Percentiles rank a stretch among this genome's conserved stretches.
These are phyloP conservation scores for Luvunga scandens DNA, from an alignment of 345 rosid genomes.

Conservation along the genomic window DNA sequence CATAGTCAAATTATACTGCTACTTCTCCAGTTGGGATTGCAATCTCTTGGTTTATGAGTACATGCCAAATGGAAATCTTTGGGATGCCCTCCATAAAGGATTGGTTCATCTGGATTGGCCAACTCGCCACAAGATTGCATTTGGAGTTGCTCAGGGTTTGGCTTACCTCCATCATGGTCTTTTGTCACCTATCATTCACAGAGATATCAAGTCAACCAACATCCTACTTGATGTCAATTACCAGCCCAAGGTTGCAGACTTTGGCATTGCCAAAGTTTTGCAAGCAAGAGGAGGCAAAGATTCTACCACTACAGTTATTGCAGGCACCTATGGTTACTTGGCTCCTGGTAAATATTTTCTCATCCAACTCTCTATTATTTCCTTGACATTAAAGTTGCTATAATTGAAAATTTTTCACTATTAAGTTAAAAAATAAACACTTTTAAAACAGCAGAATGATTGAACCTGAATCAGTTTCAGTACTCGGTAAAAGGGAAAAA, in stretches of 20 bases:
- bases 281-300: conserved; percentile 82
- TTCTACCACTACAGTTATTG: conserved; percentile 74
- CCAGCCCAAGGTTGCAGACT: conserved; percentile 91
- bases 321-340: conserved; percentile 92
- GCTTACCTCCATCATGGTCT: conserved; percentile 94
- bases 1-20: conserved; percentile 82
- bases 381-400: too few species aligned
- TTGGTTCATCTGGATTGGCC: conserved; percentile 64
- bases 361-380: neutral
- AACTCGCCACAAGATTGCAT: conserved; percentile 79
- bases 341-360: conserved; percentile 63
- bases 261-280: conserved; percentile 92
- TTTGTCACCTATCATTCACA: conserved; percentile 67
- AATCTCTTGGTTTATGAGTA: conserved; percentile 83
- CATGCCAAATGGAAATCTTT: conserved; percentile 87
- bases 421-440: neutral
- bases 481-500: too few species aligned
- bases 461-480: too few species aligned
- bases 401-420: too few species aligned
- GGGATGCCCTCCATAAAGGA: conserved; percentile 86
- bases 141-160: conserved; percentile 88
- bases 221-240: conserved; percentile 67
- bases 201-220: conserved; percentile 93
- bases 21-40: conserved; percentile 64
- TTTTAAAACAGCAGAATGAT: too few species aligned